Evolutionary conservation across 140 eudicot genomes (phyloP).

Genomic region (Ambrosia hybrid): DNA sequence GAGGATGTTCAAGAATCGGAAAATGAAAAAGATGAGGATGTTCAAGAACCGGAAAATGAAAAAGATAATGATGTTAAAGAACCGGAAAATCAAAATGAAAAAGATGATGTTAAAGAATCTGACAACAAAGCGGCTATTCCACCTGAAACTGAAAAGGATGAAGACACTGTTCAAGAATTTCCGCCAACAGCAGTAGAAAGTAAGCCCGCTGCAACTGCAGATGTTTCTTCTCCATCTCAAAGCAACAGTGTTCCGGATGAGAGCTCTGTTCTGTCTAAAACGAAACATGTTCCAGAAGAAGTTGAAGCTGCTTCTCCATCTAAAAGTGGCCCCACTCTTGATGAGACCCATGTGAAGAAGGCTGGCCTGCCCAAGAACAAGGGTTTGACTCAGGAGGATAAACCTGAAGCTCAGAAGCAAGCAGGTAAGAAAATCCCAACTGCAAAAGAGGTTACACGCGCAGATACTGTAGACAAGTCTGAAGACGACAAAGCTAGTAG

Average conservation of each 20-base stretch:
- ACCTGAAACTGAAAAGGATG: constrained; percentile 18
- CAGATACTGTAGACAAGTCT: constrained; percentile 27
- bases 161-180: constrained; percentile 18
- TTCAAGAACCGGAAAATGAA: not conserved
- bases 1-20: not conserved
- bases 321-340: constrained; percentile 42
- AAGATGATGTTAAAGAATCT: constrained; percentile 4
- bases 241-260: constrained; percentile 49
- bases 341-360: constrained; percentile 43
- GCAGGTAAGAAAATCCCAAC: constrained; percentile 33
- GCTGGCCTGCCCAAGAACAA: not conserved
- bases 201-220: constrained; percentile 29
- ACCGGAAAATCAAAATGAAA: not conserved
- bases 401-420: constrained; percentile 35
- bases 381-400: no score
- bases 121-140: not conserved
- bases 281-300: constrained; percentile 34
- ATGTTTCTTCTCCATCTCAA: constrained; percentile 7
- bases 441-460: constrained; percentile 33
- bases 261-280: constrained; percentile 34
- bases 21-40: not conserved
- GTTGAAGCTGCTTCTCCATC: constrained; percentile 47
- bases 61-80: constrained; percentile 9
- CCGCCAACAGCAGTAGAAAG: constrained; percentile 44
- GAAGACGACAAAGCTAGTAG: constrained; percentile 38